Evolutionary conservation across 495 filamentous ascomycete genomes (phyloP), one percentile per base, ranked within the genome.

Genomic region (Penicillium fimorum): DNA sequence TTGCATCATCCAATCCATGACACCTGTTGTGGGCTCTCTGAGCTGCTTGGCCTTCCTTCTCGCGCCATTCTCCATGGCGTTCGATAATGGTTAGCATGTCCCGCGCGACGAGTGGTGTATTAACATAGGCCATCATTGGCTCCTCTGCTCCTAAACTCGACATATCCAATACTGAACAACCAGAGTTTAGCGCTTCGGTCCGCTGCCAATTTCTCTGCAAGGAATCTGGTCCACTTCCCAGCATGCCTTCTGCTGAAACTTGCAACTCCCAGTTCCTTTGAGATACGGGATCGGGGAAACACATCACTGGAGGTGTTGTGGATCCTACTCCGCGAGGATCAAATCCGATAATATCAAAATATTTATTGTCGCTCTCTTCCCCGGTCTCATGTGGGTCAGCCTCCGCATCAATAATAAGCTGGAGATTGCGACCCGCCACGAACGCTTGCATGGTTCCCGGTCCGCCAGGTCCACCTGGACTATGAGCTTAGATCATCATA

Each of bases 281-380:
- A 8, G 72, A 69, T 6, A 65, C 59, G 3, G 70, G 54, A 37
- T 73, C 63, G 0, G 77, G 74, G 24, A 84, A 80, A 61, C 82
- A 85, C 17, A 68, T 70, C 29, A 78, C 71, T 1, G 63, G 59
- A 1, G 82, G 82, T 0, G 70, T 74, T 2, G 79, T 79, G 15
- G 73, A 70, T n/a, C 76, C 77, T 17, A 84, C 74, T 0, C 82
- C 81, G 1, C 82, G 72, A 9, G 81, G 79, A 63, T 84, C 82
- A 50, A 83, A 84, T 0, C 77, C 74, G 40, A 86, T 70, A 22
- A 85, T 74, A 51, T 86, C 83, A 57, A 73, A 84, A 51, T 79
- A 77, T 38, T 75, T 73, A 42, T 71, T 57, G 30, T 35, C 42
- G 10, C 40, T 37, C 2, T 61, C 47, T 5, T 41, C 5, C 1